Base-by-base conservation (phyloP, 257 asterid genomes). In the Orobanche coerulescens region DNA sequence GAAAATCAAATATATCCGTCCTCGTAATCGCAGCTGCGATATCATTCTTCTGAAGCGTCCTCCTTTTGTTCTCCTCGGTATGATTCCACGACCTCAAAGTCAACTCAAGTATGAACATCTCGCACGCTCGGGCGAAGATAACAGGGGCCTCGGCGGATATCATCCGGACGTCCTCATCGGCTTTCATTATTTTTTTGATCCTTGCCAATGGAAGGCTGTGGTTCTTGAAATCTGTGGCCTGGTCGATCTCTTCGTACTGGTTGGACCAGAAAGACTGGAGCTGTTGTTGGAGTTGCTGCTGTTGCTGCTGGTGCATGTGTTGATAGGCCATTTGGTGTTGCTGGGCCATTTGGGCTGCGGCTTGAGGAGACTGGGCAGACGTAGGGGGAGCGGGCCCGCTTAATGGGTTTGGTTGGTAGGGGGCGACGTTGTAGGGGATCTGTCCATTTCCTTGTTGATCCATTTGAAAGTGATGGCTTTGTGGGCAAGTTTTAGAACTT, bases 91-190 rank as follows among this genome's bases (percentile, higher is more conserved):
- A 84, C 12, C 88, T 84, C 31, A 87, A 71, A 2, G 94, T 87
- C 72, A 87, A 67, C 75, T 87, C 95, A 28, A 87, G 95, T 51
- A 87, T 87, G 79, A 87, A 87, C 95, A 87, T 87, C 66, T 87
- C 95, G 54, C 95, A 87, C 48, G 95, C 95, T 14, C 90, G 82
- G n/a, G 95, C 94, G 25, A 84, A 87, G 59, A 87, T 68, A 20
- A 87, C 95, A 0, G 94, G 95, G 8, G 95, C 94, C 66, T 87
- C 95, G 0, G 95, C 94, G 31, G 95, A 85, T 30, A 87, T 87
- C 94, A 87, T 87, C 19, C 94, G 67, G 33, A 87, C 95, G 60
- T 84, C 94, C 64, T 84, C 94, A 49, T 87, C 94, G 1, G 94
- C 91, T 70, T 87, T 87, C 95, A 84, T 87, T 51, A 87, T 87